phyloP scores from a whole-genome alignment of 2,329 filamentous ascomycete species.

The Fusarium cyanostomum region DNA sequence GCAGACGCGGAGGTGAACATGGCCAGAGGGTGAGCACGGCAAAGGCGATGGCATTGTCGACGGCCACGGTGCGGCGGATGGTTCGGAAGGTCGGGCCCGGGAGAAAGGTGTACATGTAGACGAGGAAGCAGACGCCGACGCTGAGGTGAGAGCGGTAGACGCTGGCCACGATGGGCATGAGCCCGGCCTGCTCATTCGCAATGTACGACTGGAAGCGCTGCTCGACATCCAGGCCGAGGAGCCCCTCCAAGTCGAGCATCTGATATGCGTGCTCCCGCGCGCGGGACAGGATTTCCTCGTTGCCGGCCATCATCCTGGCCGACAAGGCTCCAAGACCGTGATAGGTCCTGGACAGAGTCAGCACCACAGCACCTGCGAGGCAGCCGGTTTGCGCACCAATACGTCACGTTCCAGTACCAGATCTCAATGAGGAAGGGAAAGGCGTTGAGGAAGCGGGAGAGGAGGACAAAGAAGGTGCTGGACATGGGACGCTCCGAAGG shows the following conservation, averaged over 20 bases:
- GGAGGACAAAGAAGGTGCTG: constrained; percentile 39
- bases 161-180: constrained; percentile 52
- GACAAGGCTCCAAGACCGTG: constrained; percentile 56
- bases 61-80: constrained; percentile 58
- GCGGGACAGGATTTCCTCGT: constrained; percentile 49
- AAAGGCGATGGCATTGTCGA: constrained; percentile 59
- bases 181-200: constrained; percentile 47
- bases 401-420: constrained; percentile 51
- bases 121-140: constrained; percentile 56
- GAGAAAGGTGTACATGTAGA: constrained; percentile 58
- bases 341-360: constrained; percentile 48
- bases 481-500: constrained; percentile 16
- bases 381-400: constrained; percentile 38
- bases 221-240: constrained; percentile 53
- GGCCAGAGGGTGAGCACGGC: constrained; percentile 57
- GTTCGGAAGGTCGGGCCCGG: constrained; percentile 51
- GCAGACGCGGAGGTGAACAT: constrained; percentile 59
- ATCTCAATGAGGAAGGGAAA: constrained; percentile 50
- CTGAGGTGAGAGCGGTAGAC: constrained; percentile 59
- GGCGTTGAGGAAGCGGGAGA: constrained; percentile 45
- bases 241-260: constrained; percentile 51
- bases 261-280: constrained; percentile 53
- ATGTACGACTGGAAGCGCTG: constrained; percentile 52
- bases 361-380: too few species aligned
- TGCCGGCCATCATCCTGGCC: constrained; percentile 51